Evolutionary conservation across 495 filamentous ascomycete genomes (phyloP).

Genomic region (Neurospora discreta): DNA sequence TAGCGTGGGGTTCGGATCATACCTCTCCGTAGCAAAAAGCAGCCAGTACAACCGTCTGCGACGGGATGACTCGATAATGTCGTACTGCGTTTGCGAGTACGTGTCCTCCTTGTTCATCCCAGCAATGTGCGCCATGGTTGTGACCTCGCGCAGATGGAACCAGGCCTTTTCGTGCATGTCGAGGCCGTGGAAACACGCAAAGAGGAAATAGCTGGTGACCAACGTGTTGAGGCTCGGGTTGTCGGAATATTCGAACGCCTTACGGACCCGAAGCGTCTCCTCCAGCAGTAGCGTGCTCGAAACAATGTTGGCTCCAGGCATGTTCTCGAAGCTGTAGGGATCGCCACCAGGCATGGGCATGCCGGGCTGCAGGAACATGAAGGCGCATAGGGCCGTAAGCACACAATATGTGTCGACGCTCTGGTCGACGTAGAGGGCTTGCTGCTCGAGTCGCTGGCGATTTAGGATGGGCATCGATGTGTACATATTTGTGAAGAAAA

Average conservation of each 20-base stretch:
- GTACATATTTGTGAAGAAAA: slow-evolving; percentile 77
- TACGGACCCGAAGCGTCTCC: slow-evolving; percentile 64
- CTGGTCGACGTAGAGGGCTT: slow-evolving; percentile 50
- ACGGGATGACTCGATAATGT: slow-evolving; percentile 41
- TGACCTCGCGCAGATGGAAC: slow-evolving; percentile 62
- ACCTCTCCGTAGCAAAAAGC: slow-evolving; percentile 62
- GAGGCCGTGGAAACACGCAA: slow-evolving; percentile 62
- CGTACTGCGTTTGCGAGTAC: slow-evolving; percentile 37
- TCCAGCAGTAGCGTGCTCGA: slow-evolving; percentile 56
- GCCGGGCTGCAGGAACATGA: slow-evolving; percentile 75
- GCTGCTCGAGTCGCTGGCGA: slow-evolving; percentile 52
- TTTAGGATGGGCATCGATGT: slow-evolving; percentile 74
- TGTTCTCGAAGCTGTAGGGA: slow-evolving; percentile 39
- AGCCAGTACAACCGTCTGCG: slow-evolving; percentile 59
- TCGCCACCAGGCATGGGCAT: slow-evolving; percentile 48
- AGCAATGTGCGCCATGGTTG: slow-evolving; percentile 46
- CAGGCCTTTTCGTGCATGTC: slow-evolving; percentile 62
- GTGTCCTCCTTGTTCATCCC: slow-evolving; percentile 52
- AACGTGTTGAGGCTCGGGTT: slow-evolving; percentile 55
- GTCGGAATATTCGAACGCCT: slow-evolving; percentile 64
- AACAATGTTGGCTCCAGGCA: slow-evolving; percentile 42
- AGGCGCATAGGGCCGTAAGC: slow-evolving; percentile 66
- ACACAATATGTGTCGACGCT: slow-evolving; percentile 71
- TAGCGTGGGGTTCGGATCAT: slow-evolving; percentile 5
- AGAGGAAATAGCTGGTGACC: slow-evolving; percentile 72